Evolutionary conservation across 208 protist species (phyloP), one percentile per base, ranked within the genome.

Genomic region (Acanthamoeba sp.): DNA sequence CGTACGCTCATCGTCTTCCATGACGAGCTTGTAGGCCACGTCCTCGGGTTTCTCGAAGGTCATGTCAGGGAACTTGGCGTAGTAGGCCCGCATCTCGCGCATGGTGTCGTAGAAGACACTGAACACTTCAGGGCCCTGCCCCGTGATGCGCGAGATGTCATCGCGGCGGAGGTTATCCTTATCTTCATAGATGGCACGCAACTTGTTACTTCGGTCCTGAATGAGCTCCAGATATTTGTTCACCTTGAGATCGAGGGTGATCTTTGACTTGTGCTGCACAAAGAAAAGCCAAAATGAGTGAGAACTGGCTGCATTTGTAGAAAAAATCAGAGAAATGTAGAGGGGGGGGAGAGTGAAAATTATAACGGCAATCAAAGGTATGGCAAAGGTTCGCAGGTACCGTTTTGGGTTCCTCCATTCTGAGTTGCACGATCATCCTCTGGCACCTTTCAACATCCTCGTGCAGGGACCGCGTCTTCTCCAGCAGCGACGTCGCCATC

Each of bases 1-100:
- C 82, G 9, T 89, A 89, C 82, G 48, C 50, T 89, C 82, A 36
- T 89, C 82, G 48, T 64, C 82, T 29, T 89, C 82, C 82, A 89
- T 89, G 18, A 89, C 82, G 20, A 89, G 50, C 50, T 64, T 89
- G 34, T 89, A 66, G 34, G 82, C 82, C 16, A 89, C 82, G n/a
- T 89, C 82, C 14, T 89, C 82, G 34, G 82, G 82, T 32, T 64
- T 55, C 82, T 89, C 82, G 29, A 89, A 34, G 32, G 52, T 64
- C 82, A 89, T 55, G 50, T 89, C 82, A 36, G 82, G 82, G 48
- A 89, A 89, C 50, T 64, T 55, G 45, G 42, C 50, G 82, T 89
- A 64, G 82, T 89, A 89, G 48, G 10, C 82, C 14, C 82, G 42
- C 82, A 64, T 89, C 45, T 89, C 82, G 14, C 82, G 42, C 82